Evolutionary conservation across 2,329 filamentous ascomycete species (phyloP).

Genomic region (Exophiala dermatitidis): DNA sequence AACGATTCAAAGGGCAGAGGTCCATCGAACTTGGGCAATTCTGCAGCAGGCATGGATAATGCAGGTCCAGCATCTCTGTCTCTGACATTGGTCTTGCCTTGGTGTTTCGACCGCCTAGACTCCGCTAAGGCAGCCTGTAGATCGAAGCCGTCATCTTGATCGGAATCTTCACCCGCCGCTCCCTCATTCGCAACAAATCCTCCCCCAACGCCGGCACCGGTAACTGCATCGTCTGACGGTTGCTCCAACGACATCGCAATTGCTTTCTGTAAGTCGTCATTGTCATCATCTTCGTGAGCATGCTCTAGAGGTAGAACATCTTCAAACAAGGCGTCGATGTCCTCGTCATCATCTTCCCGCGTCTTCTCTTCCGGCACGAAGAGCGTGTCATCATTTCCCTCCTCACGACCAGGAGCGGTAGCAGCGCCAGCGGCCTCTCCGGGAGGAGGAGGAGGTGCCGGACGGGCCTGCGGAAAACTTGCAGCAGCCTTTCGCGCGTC

Average conservation of each 20-base stretch:
- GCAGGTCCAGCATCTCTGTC: constrained; percentile 41
- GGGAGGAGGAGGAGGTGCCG: background rate
- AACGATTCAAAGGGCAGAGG: constrained; percentile 82
- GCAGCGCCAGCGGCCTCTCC: no score
- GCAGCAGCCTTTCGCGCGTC: constrained; percentile 33
- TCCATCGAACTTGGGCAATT: constrained; percentile 53
- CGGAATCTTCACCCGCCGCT: constrained; percentile 40
- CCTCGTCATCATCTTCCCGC: constrained; percentile 37
- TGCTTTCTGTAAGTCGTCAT: constrained; percentile 68
- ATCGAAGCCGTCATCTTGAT: constrained; percentile 70
- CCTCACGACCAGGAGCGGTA: background rate
- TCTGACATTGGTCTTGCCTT: constrained; percentile 36
- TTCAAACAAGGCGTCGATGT: constrained; percentile 54
- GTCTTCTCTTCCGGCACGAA: constrained; percentile 46
- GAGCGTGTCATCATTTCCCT: constrained; percentile 46
- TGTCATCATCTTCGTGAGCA: constrained; percentile 56
- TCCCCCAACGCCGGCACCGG: constrained; percentile 44
- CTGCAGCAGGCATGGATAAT: background rate
- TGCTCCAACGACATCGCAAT: constrained; percentile 74
- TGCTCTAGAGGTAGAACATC: constrained; percentile 35
- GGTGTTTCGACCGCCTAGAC: constrained; percentile 56
- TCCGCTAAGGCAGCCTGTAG: constrained; percentile 67
- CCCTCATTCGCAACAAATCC: constrained; percentile 37
- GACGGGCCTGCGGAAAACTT: background rate
- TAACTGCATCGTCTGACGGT: constrained; percentile 35